Conservation (phyloP, 108 stramenopile genomes). For the Skeletonema tropicum region DNA sequence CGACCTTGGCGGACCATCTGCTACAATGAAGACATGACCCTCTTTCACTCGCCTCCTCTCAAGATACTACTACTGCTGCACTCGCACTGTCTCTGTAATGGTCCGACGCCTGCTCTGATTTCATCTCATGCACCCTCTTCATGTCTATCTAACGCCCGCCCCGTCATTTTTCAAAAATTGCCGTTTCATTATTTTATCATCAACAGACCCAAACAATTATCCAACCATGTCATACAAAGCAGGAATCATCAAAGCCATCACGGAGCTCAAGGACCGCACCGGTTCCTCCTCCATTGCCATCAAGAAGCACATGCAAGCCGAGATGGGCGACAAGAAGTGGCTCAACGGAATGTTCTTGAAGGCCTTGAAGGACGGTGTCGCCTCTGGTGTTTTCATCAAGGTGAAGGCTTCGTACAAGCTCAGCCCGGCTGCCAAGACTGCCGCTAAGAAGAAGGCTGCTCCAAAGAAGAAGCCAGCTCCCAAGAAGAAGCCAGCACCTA, state of each 20-base stretch:
- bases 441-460: conserved; percentile 41
- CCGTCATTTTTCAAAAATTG: neutral
- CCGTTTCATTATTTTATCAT: neutral
- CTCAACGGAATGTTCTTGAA: conserved; percentile 55
- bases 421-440: conserved; percentile 57
- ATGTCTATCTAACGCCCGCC: neutral
- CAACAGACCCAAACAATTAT: neutral
- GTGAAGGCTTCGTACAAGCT: conserved; percentile 58
- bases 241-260: conserved; percentile 58
- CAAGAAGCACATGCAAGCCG: conserved; percentile 58
- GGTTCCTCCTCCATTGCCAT: conserved; percentile 52
- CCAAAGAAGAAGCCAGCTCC: neutral
- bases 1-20: neutral
- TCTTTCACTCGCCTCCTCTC: neutral
- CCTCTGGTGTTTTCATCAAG: conserved; percentile 49
- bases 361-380: conserved; percentile 45
- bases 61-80: neutral
- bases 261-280: conserved; percentile 49
- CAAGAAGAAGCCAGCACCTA: conserved; percentile 4
- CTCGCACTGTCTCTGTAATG: neutral
- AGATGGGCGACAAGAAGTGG: conserved; percentile 70
- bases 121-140: neutral
- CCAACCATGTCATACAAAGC: conserved; percentile 72
- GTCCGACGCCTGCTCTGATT: neutral
- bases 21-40: neutral